Conservation (phyloP, 495 filamentous ascomycete genomes). For the Penicilliopsis zonata region DNA sequence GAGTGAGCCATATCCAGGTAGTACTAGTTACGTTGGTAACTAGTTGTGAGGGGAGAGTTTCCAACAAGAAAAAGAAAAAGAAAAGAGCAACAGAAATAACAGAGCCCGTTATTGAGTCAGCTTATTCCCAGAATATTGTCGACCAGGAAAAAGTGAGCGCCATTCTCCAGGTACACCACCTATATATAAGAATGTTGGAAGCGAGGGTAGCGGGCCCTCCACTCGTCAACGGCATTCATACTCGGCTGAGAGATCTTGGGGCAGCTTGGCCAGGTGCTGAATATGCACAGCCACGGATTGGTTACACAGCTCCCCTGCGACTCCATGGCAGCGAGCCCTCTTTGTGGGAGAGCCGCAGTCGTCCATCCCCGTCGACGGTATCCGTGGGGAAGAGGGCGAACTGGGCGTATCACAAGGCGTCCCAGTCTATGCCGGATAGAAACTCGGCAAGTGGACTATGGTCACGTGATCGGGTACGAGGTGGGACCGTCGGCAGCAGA, state of each 20-base stretch:
- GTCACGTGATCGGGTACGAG: constrained; percentile 22
- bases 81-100: no score
- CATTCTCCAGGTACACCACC: not conserved
- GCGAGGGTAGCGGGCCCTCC: no score
- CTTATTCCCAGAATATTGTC: no score
- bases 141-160: no score
- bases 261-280: no score
- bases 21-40: no score
- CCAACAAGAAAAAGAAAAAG: not conserved
- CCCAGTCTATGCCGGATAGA: constrained; percentile 8
- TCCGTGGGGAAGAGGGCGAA: constrained; percentile 7
- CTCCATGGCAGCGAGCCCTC: not conserved
- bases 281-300: no score
- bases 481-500: no score
- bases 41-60: no score
- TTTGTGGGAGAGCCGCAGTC: constrained; percentile 7
- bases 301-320: no score
- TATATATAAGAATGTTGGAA: not conserved
- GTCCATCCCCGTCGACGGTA: not conserved
- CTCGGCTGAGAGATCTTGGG: constrained; percentile 28
- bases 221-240: constrained; percentile 31
- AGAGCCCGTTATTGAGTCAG: no score
- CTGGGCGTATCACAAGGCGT: not conserved
- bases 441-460: constrained; percentile 22
- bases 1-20: constrained; percentile 22